Evolutionary conservation across 768 basidiomycete genomes (phyloP), one percentile per base, ranked within the genome.

Genomic region (Tephrocybe sp.): DNA sequence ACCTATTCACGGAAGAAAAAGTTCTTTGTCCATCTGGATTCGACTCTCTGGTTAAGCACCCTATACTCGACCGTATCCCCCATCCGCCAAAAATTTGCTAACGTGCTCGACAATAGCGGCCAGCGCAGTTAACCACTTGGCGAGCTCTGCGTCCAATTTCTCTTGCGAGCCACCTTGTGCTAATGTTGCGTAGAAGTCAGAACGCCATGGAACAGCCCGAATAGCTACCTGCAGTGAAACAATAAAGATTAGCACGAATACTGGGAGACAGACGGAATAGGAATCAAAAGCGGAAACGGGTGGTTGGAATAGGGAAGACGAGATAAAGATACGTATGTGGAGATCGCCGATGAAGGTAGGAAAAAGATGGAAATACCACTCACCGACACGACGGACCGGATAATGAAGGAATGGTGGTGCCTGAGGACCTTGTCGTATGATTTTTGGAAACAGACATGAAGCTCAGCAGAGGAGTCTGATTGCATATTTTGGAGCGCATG

Each of bases 401-500:
- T 74, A 56, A 88, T 26, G 62, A 85, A 86, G 0, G 79, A 72
- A 62, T 87, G 84, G 65, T 88, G 85, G 52, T 82, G 83, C 45
- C 66, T 70, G 44, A 90, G 72, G 14, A 87, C 80, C 47, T 75
- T 73, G 54, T 90, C 86, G 63, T 87, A 90, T 3, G 88, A 77
- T 36, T 79, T 72, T 65, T 76, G 79, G 72, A 90, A 89, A 65
- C 87, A 88, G 51, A 77, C 72, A 57, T 83, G 78, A 39, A 88
- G 69, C 54, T 86, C 83, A 1, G 74, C 61, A 20, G 59, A 60
- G 14, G 65, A 66, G 58, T 88, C 81, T 5, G 64, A 65, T 56
- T 84, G 86, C 73, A 83, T 79, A 59, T 82, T 74, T 63, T 83
- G 78, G 34, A 90, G 72, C 12, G 87, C 87, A 54, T 74, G 74